These are phyloP conservation scores for Penicillium roqueforti DNA, from an alignment of 495 filamentous ascomycete species.

Conservation along the genomic window DNA sequence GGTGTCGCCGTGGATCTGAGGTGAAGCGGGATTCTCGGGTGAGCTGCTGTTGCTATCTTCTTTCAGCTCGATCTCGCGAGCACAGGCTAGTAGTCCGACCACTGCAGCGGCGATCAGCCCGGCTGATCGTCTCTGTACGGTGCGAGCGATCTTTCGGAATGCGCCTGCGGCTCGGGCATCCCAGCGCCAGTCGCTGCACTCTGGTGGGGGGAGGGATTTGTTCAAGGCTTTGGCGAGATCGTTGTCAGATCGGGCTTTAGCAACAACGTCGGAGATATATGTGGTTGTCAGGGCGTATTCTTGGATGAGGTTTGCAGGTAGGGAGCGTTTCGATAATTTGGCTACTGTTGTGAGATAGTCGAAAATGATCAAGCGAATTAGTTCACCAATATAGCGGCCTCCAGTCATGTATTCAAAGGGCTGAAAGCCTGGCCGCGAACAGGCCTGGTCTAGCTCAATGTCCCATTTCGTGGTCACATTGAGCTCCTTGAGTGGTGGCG, in stretches of 20 bases:
- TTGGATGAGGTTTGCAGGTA: constrained; percentile 56
- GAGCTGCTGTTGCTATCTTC: constrained; percentile 41
- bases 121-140: constrained; percentile 64
- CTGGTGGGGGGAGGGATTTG: constrained; percentile 48
- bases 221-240: constrained; percentile 50
- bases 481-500: constrained; percentile 58
- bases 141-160: constrained; percentile 57
- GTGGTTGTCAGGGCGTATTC: constrained; percentile 65
- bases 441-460: constrained; percentile 55
- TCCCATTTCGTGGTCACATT: constrained; percentile 71
- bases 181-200: constrained; percentile 53
- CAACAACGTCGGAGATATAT: constrained; percentile 62
- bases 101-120: constrained; percentile 69
- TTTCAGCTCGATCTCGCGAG: constrained; percentile 57
- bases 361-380: constrained; percentile 66
- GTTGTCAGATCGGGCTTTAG: constrained; percentile 42
- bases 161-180: constrained; percentile 50
- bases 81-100: constrained; percentile 62
- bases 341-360: constrained; percentile 56
- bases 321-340: constrained; percentile 28
- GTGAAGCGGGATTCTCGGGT: constrained; percentile 31
- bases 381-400: constrained; percentile 77
- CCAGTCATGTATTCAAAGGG: constrained; percentile 87
- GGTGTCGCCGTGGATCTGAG: constrained; percentile 23
- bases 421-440: constrained; percentile 73